A percentile compares a stretch with the other conserved stretches of the same genome.
phyloP scores from a whole-genome alignment of 768 basidiomycete genomes.

The Russula compacta region DNA sequence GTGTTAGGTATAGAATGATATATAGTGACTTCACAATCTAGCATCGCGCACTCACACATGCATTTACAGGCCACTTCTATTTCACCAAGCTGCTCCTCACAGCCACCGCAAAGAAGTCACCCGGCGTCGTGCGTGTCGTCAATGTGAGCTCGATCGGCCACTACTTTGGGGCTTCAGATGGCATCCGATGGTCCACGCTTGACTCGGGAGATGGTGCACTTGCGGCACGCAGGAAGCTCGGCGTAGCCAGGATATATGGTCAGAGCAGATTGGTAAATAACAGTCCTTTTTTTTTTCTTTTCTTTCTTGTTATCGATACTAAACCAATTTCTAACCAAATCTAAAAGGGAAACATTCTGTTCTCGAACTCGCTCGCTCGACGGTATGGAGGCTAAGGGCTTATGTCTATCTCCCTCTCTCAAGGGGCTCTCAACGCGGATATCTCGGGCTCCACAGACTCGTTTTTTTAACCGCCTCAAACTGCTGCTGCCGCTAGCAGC shows the following conservation, averaged over 20 bases:
- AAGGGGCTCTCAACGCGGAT: neutral
- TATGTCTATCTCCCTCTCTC: neutral
- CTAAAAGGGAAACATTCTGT: neutral
- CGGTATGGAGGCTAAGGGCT: neutral
- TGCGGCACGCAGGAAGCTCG: neutral
- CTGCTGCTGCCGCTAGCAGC: neutral
- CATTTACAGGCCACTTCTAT: neutral
- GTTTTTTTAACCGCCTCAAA: neutral
- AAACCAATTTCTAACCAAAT: neutral
- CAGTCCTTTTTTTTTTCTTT: too few species aligned
- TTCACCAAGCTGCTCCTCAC: neutral
- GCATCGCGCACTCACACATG: neutral
- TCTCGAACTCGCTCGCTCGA: neutral
- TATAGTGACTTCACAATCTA: too few species aligned
- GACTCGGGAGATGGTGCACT: neutral
- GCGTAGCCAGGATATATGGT: neutral
- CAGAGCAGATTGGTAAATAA: neutral
- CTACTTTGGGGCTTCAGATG: neutral
- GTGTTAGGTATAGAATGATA: neutral
- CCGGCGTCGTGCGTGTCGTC: neutral
- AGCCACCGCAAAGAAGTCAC: neutral
- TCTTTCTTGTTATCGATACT: too few species aligned
- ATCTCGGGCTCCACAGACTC: neutral
- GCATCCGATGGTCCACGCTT: conserved; percentile 1
- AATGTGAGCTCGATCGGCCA: conserved; percentile 1